Percentiles rank a stretch among this genome's conserved stretches.
phyloP scores from a whole-genome alignment of 2,329 filamentous ascomycete genomes.

The Fusarium torreyae region DNA sequence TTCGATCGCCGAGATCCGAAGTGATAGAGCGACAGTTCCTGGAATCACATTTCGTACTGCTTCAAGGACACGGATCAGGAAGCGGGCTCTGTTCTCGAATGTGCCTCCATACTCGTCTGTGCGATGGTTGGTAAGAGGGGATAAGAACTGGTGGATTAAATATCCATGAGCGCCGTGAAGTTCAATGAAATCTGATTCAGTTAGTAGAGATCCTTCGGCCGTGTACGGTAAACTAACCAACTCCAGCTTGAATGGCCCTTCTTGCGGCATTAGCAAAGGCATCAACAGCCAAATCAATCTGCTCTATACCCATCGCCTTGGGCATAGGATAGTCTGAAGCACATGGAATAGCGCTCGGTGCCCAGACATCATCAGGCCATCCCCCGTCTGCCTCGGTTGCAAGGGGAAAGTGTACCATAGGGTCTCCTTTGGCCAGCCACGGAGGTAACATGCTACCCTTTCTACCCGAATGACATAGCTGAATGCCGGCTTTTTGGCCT shows the following conservation, averaged over 20 bases:
- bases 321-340: not conserved
- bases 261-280: not conserved
- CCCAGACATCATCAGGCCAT: constrained; percentile 1
- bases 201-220: fast-evolving
- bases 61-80: constrained; percentile 68
- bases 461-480: not conserved
- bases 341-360: not conserved
- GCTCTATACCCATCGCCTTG: fast-evolving
- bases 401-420: not conserved
- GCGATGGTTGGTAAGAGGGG: constrained; percentile 51
- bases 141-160: not conserved
- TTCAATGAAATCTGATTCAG: not conserved
- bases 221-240: not conserved
- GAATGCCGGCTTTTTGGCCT: not conserved
- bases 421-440: not conserved
- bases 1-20: constrained; percentile 73
- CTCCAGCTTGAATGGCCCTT: not conserved
- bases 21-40: constrained; percentile 67
- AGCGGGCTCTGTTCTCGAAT: constrained; percentile 74
- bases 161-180: constrained; percentile 10
- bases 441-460: not conserved
- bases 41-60: constrained; percentile 68
- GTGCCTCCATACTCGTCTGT: constrained; percentile 76
- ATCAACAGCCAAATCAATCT: not conserved
- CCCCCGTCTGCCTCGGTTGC: not conserved